Conservation (phyloP, 495 filamentous ascomycete species). For the Astrothelium subdiscretum region DNA sequence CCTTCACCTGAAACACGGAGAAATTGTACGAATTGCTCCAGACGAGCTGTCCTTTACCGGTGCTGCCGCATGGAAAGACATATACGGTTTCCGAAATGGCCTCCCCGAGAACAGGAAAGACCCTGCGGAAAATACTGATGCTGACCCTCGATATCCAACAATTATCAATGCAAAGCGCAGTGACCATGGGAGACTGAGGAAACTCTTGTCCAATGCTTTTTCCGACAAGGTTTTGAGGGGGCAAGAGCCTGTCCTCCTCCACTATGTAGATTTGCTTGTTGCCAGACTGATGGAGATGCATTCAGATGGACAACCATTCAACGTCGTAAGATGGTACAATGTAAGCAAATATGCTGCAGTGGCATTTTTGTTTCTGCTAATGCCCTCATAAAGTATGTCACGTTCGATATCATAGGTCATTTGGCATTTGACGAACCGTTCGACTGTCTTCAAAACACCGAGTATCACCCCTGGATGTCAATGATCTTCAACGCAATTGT, state of each 20-base stretch:
- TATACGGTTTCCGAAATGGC: constrained; percentile 18
- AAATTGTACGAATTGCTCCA: constrained; percentile 8
- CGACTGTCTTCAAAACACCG: constrained; percentile 33
- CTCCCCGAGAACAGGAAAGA: constrained; percentile 8
- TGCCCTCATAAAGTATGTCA: constrained; percentile 8
- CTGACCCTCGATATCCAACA: not conserved
- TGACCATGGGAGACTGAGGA: constrained; percentile 12
- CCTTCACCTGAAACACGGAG: constrained; percentile 10
- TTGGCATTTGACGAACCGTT: constrained; percentile 43
- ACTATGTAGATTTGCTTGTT: constrained; percentile 13
- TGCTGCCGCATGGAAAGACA: constrained; percentile 19
- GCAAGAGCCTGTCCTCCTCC: constrained; percentile 14
- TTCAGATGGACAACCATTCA: not conserved
- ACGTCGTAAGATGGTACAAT: not conserved
- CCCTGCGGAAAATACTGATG: constrained; percentile 7
- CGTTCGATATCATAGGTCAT: constrained; percentile 51
- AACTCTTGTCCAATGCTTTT: constrained; percentile 15
- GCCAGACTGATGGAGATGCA: not conserved
- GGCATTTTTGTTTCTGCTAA: not conserved
- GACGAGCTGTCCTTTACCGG: constrained; percentile 11
- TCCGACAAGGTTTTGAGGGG: constrained; percentile 12
- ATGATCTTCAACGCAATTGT: constrained; percentile 29
- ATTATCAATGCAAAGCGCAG: constrained; percentile 14
- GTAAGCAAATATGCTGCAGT: not conserved
- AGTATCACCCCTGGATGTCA: constrained; percentile 36